Percentiles rank a stretch among this genome's conserved stretches.
Conservation (phyloP, 177 flowering plant genomes). For the Vitis hybrid region DNA sequence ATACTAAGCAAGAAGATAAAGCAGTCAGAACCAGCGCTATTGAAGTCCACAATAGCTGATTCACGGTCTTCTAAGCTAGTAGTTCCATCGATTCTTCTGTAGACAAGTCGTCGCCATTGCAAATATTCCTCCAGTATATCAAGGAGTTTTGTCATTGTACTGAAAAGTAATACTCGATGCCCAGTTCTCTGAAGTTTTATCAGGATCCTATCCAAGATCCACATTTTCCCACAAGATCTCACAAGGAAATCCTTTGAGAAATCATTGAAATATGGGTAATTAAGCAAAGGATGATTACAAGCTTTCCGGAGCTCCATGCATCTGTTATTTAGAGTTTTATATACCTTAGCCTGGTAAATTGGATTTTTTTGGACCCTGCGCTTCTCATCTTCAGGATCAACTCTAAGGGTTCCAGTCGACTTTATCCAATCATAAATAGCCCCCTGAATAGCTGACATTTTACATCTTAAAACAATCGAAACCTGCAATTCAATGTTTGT, state of each 20-base stretch:
- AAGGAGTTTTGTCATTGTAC: slow-evolving; percentile 98
- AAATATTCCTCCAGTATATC: slow-evolving; percentile 94
- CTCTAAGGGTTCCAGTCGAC: slow-evolving; percentile 86
- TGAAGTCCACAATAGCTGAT: slow-evolving; percentile 93
- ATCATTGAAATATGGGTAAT: slow-evolving; percentile 82
- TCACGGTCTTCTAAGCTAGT: slow-evolving; percentile 98
- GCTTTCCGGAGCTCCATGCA: slow-evolving; percentile 98
- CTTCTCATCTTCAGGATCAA: slow-evolving; percentile 94
- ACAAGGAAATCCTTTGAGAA: slow-evolving; percentile 88
- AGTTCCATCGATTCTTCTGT: slow-evolving; percentile 94
- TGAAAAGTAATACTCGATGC: slow-evolving; percentile 91
- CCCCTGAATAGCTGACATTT: slow-evolving; percentile 95
- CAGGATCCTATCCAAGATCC: slow-evolving; percentile 93
- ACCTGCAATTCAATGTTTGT: slow-evolving; percentile 50
- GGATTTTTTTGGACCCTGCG: slow-evolving; percentile 71
- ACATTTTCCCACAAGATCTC: slow-evolving; percentile 91
- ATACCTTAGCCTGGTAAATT: slow-evolving; percentile 65
- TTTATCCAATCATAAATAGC: slow-evolving; percentile 98
- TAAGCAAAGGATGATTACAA: slow-evolving; percentile 97
- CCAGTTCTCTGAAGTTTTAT: slow-evolving; percentile 91
- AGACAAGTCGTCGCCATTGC: slow-evolving; percentile 86
- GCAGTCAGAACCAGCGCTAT: slow-evolving; percentile 72
- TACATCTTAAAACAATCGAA: slow-evolving; percentile 83
- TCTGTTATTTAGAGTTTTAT: slow-evolving; percentile 73
- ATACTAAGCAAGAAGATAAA: slow-evolving; percentile 97